Evolutionary conservation across 1,139 yeast genomes (phyloP).

Genomic region (Schwanniomyces etchellsii): DNA sequence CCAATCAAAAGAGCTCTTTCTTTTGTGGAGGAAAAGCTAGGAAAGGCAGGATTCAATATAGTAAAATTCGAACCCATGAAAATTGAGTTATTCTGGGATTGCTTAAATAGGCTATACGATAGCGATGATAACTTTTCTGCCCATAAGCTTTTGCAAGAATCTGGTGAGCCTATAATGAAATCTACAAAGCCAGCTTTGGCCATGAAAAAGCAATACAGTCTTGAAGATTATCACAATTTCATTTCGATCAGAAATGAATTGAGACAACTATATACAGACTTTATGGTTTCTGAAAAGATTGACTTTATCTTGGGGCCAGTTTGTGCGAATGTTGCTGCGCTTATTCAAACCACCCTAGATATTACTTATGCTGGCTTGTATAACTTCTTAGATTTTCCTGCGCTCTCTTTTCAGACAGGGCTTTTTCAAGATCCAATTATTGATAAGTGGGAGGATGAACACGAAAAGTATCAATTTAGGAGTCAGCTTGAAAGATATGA

Average conservation of each 20-base stretch:
- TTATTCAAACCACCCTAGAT: constrained; percentile 56
- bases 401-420: constrained; percentile 58
- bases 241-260: constrained; percentile 50
- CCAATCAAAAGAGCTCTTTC: constrained; percentile 13
- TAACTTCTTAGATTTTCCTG: constrained; percentile 60
- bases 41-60: constrained; percentile 11
- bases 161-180: constrained; percentile 3
- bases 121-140: neutral
- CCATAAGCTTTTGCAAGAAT: neutral
- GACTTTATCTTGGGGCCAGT: constrained; percentile 68
- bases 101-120: neutral
- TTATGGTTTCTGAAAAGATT: constrained; percentile 48
- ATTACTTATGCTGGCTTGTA: constrained; percentile 76
- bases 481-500: constrained; percentile 42
- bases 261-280: constrained; percentile 50
- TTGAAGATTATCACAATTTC: no score
- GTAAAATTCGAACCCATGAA: constrained; percentile 8
- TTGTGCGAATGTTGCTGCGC: constrained; percentile 69
- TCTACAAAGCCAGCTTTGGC: no score
- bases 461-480: constrained; percentile 25
- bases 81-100: neutral
- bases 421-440: constrained; percentile 47
- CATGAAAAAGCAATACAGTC: no score
- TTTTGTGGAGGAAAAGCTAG: constrained; percentile 7
- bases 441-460: constrained; percentile 36